Percentiles rank a stretch among this genome's conserved stretches.
Conservation (phyloP, 2,329 filamentous ascomycete genomes). For the Clarireedia paspali region DNA sequence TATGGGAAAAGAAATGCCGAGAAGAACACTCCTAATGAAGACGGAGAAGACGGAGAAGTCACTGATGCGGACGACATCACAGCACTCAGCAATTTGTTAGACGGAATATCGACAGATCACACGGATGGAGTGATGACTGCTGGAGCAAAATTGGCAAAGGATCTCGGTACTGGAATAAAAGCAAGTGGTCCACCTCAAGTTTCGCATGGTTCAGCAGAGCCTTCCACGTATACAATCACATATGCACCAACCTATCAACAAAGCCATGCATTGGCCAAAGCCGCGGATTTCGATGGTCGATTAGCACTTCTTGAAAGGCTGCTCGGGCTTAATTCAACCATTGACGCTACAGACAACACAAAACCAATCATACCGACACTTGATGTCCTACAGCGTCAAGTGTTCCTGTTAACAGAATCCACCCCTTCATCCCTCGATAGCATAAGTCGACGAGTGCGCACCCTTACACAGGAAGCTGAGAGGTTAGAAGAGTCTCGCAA, state of each 20-base stretch:
- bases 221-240: conserved; percentile 54
- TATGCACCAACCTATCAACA: conserved; percentile 59
- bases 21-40: conserved; percentile 33
- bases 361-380: conserved; percentile 76
- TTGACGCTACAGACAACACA: conserved; percentile 49
- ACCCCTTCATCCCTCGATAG: conserved; percentile 67
- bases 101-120: conserved; percentile 46
- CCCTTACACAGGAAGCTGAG: conserved; percentile 66
- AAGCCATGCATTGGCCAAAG: conserved; percentile 66
- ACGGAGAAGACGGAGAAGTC: conserved; percentile 24
- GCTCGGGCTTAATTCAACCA: conserved; percentile 68
- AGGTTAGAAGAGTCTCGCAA: conserved; percentile 58
- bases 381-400: conserved; percentile 71
- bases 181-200: conserved; percentile 22
- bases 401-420: conserved; percentile 65
- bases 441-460: conserved; percentile 60
- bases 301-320: conserved; percentile 71
- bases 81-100: conserved; percentile 64
- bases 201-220: conserved; percentile 19
- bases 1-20: conserved; percentile 47
- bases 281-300: conserved; percentile 80
- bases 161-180: conserved; percentile 23
- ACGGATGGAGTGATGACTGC: conserved; percentile 11
- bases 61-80: conserved; percentile 49
- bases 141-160: conserved; percentile 24